Evolutionary conservation across 202 grass and related monocot genomes (phyloP).

Genomic region (Elaeis oleifera): DNA sequence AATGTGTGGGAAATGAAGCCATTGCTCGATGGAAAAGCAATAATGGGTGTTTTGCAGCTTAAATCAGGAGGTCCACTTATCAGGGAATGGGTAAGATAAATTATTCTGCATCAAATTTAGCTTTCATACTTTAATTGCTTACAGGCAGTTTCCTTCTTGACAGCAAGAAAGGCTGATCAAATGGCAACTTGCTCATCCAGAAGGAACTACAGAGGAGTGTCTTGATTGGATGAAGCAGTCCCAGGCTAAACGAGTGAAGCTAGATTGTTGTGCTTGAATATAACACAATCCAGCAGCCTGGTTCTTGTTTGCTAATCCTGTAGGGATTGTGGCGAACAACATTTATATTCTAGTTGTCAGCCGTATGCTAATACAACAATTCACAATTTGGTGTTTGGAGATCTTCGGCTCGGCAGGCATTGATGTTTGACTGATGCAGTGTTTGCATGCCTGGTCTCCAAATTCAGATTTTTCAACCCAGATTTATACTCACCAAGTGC

Average conservation of each 20-base stretch:
- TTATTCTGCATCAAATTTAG: neutral
- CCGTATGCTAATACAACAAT: too few species aligned
- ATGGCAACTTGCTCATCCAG: slow-evolving; percentile 85
- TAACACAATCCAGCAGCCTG: neutral
- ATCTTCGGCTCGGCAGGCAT: too few species aligned
- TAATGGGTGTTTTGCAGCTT: slow-evolving; percentile 72
- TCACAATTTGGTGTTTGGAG: too few species aligned
- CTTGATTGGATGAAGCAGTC: slow-evolving; percentile 87
- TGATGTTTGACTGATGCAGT: too few species aligned
- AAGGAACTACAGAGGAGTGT: slow-evolving; percentile 55
- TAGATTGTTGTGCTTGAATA: slow-evolving; percentile 28
- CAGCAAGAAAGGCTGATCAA: slow-evolving; percentile 82
- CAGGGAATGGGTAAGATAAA: slow-evolving; percentile 60
- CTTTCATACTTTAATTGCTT: neutral
- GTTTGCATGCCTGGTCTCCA: too few species aligned
- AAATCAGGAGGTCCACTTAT: slow-evolving; percentile 78
- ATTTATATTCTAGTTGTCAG: too few species aligned
- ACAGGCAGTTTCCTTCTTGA: slow-evolving; percentile 5
- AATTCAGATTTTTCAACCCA: too few species aligned
- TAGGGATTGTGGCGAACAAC: too few species aligned
- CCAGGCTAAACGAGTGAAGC: slow-evolving; percentile 70
- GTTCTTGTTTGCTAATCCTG: too few species aligned
- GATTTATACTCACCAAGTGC: too few species aligned
- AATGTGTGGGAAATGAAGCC: slow-evolving; percentile 64
- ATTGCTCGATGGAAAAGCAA: slow-evolving; percentile 79